A percentile compares a stretch with the other conserved stretches of the same genome.
phyloP scores from a whole-genome alignment of 257 asterid genomes.

The Nicotiana paniculata region DNA sequence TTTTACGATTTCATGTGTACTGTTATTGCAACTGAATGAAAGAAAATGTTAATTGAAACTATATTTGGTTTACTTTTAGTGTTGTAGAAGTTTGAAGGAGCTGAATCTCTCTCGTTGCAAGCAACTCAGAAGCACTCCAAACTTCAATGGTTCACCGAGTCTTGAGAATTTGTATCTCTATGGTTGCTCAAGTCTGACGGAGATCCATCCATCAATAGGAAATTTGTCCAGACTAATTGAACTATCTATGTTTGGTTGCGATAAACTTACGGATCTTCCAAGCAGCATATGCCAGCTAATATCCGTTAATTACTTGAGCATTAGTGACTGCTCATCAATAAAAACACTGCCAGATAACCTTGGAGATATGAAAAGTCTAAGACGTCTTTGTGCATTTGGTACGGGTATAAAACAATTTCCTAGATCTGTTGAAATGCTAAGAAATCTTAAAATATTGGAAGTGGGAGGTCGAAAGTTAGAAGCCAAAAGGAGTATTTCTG shows the following conservation, averaged over 20 bases:
- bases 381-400: background rate
- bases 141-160: background rate
- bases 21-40: background rate
- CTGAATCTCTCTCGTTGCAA: background rate
- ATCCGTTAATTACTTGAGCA: background rate
- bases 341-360: background rate
- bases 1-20: background rate
- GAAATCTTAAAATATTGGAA: background rate
- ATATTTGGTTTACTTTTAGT: background rate
- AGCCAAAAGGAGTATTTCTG: too few relatives aligned
- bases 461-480: background rate
- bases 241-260: background rate
- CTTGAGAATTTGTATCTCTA: background rate
- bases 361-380: background rate
- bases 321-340: background rate
- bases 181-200: background rate
- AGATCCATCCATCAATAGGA: background rate
- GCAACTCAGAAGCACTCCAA: background rate
- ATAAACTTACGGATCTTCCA: background rate
- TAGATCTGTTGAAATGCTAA: background rate
- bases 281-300: background rate
- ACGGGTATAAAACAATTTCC: background rate
- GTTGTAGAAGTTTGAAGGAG: background rate
- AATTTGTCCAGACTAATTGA: background rate
- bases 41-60: too few relatives aligned